Evolutionary conservation across 805 yeast species (phyloP), one percentile per base, ranked within the genome.

Genomic region (Wickerhamiella siamensis): DNA sequence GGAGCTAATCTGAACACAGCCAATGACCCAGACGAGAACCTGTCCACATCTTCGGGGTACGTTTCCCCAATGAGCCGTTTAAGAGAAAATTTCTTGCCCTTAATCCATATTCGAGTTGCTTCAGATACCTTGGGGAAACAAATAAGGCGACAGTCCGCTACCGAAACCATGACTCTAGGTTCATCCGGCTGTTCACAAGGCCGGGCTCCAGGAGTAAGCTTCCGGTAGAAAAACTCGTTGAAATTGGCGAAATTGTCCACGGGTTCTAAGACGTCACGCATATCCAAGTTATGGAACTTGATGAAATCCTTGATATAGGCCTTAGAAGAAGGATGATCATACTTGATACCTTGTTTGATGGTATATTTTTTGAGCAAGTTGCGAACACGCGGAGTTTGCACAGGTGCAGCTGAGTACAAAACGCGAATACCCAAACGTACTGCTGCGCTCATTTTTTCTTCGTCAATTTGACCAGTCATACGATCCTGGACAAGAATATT

Each of bases 401-500:
- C 59, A 39, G 95, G 70, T 4, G 88, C 93, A 52, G 84, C 81
- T 1, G 83, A 74, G 60, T 88, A 88, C 2, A 88, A 63, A 35
- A 88, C 61, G 35, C 95, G 61, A 41, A 88, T 88, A 0, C 97
- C 98, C 31, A 91, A 56, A 38, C 95, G 67, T 9, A 91, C 91
- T 52, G 83, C 83, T 1, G 82, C 74, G 44, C 87, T 78, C 82
- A 91, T 88, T 53, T 84, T 84, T 53, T 88, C 98, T 57, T 88
- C 97, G 54, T 81, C 60, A n/a, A 88, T 75, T 36, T 83, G 71
- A 0, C 98, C 98, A 0, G 95, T 79, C 15, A 71, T 66, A 46
- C 98, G 68, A 57, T 91, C 96, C 58, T 91, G 97, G 2, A 88
- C 96, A 39, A 91, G 65, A 24, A 91, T 88, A 55, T 88, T 88